Evolutionary conservation across 2,329 filamentous ascomycete genomes (phyloP).

Genomic region (Xylaria sp.): DNA sequence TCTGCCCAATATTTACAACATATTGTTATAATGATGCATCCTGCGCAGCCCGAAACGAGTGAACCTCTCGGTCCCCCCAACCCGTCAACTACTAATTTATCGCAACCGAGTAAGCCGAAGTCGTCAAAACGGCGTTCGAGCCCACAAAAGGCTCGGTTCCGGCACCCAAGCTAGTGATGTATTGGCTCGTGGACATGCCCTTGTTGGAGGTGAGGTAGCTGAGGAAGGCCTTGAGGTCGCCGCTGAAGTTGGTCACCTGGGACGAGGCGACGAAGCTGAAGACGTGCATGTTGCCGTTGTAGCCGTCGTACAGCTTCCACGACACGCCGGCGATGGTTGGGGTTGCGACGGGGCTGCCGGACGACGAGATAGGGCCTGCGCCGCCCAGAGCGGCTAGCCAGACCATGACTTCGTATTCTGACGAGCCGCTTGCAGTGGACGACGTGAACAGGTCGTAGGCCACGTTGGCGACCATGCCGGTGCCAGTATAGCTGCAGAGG

Average conservation of each 20-base stretch:
- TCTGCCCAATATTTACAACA: slow-evolving; percentile 18
- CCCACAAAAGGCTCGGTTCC: slow-evolving; percentile 49
- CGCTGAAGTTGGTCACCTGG: slow-evolving; percentile 60
- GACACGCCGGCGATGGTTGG: slow-evolving; percentile 61
- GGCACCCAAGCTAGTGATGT: slow-evolving; percentile 57
- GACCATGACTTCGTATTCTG: slow-evolving; percentile 68
- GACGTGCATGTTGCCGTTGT: slow-evolving; percentile 66
- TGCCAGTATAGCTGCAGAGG: slow-evolving; percentile 58
- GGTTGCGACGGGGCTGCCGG: slow-evolving; percentile 63
- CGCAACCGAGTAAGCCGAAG: slow-evolving; percentile 40
- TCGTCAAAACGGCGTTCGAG: slow-evolving; percentile 57
- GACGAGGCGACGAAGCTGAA: slow-evolving; percentile 59
- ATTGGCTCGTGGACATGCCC: slow-evolving; percentile 59
- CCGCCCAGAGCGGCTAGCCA: slow-evolving; percentile 48
- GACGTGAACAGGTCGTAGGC: slow-evolving; percentile 70
- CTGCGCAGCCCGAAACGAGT: background rate
- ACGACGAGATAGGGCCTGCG: slow-evolving; percentile 52
- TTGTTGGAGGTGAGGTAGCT: slow-evolving; percentile 60
- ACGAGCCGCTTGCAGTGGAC: slow-evolving; percentile 55
- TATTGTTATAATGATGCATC: background rate
- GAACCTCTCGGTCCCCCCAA: background rate
- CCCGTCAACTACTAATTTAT: slow-evolving; percentile 29
- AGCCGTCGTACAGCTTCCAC: slow-evolving; percentile 67
- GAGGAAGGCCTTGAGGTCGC: slow-evolving; percentile 65
- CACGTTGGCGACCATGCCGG: slow-evolving; percentile 64